Base-by-base conservation (phyloP, 306 rosid species). In the Calophaca sinica region DNA sequence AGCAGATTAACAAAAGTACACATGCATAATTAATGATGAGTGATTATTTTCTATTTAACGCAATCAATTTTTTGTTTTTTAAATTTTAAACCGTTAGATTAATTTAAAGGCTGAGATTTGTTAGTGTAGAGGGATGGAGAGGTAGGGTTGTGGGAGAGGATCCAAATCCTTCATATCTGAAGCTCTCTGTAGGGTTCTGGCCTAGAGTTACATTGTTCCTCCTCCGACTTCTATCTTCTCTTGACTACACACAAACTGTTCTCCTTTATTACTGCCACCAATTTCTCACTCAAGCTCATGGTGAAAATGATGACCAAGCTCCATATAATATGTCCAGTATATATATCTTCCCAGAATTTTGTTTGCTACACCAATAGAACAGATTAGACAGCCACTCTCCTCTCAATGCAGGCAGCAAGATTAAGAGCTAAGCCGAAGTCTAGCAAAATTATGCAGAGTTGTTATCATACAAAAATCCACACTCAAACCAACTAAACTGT, bases 291-390 rank as follows among this genome's bases (percentile, higher is more conserved):
- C 67, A 50, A 5, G 67, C 10, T 52, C 68, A 48, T 60, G 73
- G 53, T 42, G 76, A 36, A 70, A 42, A 35, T 32, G 44, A 80
- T 68, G 42, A 35, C 9, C 74, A 45, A 71, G 48, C 60, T 58
- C 28, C 39, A 52, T 53, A 54, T 6, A 50, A 36, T 10, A 59
- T 67, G 42, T 7, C 55, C 13, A 38, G 32, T 31, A 7, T 49
- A 42, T 15, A 58, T 48, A 36, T 60, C 57, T 33, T 61, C 13
- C 52, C 4, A 28, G 6, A 62, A 38, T 6, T 61, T 49, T 36
- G 58, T n/a, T 78, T 13, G 51, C 6, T 35, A 35, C 11, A 70
- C 72, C 28, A 28, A 7, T n/a, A 78, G 7, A 54, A 70, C 38
- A 39, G 12, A 14, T 32, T 66, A 62, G 20, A 63, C 73, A 54